These are phyloP conservation scores for Trametes pubescens DNA, from an alignment of 1,284 basidiomycete species.

Conservation along the genomic window DNA sequence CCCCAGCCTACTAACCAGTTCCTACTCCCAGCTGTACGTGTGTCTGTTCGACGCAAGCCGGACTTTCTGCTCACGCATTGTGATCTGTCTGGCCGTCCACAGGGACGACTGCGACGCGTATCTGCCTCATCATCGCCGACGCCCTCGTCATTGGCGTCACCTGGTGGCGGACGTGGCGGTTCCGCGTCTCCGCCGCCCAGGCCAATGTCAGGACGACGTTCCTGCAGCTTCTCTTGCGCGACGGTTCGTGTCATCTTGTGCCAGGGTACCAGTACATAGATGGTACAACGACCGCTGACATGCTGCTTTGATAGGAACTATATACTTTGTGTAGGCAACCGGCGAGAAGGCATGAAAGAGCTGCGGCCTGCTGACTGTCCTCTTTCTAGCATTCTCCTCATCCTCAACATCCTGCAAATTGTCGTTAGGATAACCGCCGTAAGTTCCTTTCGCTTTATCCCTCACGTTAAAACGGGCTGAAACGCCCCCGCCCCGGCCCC, in stretches of 20 bases:
- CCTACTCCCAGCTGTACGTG: background rate
- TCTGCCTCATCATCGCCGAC: slow-evolving; percentile 16
- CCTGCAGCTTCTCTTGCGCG: slow-evolving; percentile 3
- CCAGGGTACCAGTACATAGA: background rate
- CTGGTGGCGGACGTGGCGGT: slow-evolving; percentile 15
- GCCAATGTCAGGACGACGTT: slow-evolving; percentile 8
- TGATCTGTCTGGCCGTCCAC: too few species aligned
- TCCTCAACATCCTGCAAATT: slow-evolving; percentile 13
- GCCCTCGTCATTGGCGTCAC: slow-evolving; percentile 16
- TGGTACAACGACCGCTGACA: too few species aligned
- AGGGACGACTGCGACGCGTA: slow-evolving; percentile 16
- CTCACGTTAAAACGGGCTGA: background rate
- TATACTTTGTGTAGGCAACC: slow-evolving; percentile 11
- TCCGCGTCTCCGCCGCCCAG: background rate
- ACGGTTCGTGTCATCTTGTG: slow-evolving; percentile 4
- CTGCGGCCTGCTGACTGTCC: background rate
- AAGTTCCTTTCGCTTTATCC: background rate
- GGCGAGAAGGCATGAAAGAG: background rate
- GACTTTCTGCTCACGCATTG: too few species aligned
- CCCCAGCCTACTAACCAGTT: background rate
- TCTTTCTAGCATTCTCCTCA: background rate
- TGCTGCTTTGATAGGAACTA: slow-evolving; percentile 1
- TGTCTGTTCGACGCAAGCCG: too few species aligned
- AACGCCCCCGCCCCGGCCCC: too few species aligned
- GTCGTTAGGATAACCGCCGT: slow-evolving; percentile 2